phyloP scores from a whole-genome alignment of 371 early-diverging fungal genomes.

The Lichtheimia corymbifera region DNA sequence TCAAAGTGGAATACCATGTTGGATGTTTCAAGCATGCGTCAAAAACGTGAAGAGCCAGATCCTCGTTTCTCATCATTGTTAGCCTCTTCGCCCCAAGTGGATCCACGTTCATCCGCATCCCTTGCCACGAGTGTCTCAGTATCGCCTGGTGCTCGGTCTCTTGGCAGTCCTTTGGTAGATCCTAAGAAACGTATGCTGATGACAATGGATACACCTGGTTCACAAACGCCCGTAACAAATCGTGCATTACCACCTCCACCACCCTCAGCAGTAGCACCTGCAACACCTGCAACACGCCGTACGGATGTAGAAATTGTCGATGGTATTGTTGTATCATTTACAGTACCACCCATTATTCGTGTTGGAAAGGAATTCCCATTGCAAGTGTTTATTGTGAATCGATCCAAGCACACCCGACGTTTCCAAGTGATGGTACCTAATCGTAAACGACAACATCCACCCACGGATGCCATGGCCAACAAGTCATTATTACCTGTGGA shows the following conservation, averaged over 20 bases:
- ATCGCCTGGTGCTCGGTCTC: slow-evolving; percentile 44
- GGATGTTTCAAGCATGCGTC: slow-evolving; percentile 58
- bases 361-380: slow-evolving; percentile 72
- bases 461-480: slow-evolving; percentile 32
- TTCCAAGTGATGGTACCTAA: slow-evolving; percentile 70
- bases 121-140: slow-evolving; percentile 22
- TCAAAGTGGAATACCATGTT: slow-evolving; percentile 73
- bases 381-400: slow-evolving; percentile 74
- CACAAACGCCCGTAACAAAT: slow-evolving; percentile 5
- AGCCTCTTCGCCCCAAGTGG: slow-evolving; percentile 6
- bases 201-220: neutral
- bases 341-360: slow-evolving; percentile 37
- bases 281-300: neutral
- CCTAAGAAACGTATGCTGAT: slow-evolving; percentile 23
- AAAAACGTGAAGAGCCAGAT: slow-evolving; percentile 44
- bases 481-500: slow-evolving; percentile 41
- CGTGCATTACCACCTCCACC: slow-evolving; percentile 6
- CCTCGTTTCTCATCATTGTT: slow-evolving; percentile 25
- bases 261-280: neutral
- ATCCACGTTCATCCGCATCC: slow-evolving; percentile 19
- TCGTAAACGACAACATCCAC: slow-evolving; percentile 51
- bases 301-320: slow-evolving; percentile 38
- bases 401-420: slow-evolving; percentile 63
- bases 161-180: slow-evolving; percentile 41
- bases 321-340: slow-evolving; percentile 71